These are phyloP conservation scores for Bretziella fagacearum DNA, from an alignment of 2,329 filamentous ascomycete genomes.

Conservation along the genomic window DNA sequence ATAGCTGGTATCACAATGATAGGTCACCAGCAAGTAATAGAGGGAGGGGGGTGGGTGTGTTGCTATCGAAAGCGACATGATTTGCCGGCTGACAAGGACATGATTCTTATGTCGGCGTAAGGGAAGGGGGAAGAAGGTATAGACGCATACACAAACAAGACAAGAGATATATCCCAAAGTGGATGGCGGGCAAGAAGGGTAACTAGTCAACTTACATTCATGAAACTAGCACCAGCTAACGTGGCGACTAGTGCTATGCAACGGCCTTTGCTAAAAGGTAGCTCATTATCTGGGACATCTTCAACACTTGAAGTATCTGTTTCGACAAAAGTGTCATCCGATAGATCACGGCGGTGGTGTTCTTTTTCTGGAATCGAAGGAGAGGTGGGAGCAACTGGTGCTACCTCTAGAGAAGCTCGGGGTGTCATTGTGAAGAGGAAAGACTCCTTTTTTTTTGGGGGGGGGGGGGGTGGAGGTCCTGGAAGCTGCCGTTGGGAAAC, in stretches of 20 bases:
- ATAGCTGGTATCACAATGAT: too few species aligned
- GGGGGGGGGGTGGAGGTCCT: too few species aligned
- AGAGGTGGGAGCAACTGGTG: neutral
- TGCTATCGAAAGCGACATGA: too few species aligned
- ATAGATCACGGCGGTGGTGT: neutral
- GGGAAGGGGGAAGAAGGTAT: too few species aligned
- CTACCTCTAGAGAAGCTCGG: neutral
- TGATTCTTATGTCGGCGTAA: too few species aligned
- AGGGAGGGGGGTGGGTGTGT: too few species aligned
- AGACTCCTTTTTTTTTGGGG: neutral
- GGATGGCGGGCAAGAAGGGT: neutral
- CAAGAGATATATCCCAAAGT: too few species aligned
- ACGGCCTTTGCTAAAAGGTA: constrained; percentile 31
- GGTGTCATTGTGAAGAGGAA: neutral
- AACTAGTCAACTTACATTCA: constrained; percentile 27
- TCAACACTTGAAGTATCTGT: constrained; percentile 1
- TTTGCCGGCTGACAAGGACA: too few species aligned
- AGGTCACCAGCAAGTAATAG: too few species aligned
- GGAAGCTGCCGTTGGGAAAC: too few species aligned
- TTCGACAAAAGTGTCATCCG: constrained; percentile 6
- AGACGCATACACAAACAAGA: too few species aligned
- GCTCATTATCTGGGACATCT: constrained; percentile 3
- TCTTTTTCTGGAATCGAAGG: neutral
- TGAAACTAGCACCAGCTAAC: constrained; percentile 37
- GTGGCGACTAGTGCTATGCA: constrained; percentile 38